A percentile compares a stretch with the other conserved stretches of the same genome.
These are phyloP conservation scores for Cutaneotrichosporon dermatis DNA, from an alignment of 1,284 basidiomycete species.

Conservation along the genomic window DNA sequence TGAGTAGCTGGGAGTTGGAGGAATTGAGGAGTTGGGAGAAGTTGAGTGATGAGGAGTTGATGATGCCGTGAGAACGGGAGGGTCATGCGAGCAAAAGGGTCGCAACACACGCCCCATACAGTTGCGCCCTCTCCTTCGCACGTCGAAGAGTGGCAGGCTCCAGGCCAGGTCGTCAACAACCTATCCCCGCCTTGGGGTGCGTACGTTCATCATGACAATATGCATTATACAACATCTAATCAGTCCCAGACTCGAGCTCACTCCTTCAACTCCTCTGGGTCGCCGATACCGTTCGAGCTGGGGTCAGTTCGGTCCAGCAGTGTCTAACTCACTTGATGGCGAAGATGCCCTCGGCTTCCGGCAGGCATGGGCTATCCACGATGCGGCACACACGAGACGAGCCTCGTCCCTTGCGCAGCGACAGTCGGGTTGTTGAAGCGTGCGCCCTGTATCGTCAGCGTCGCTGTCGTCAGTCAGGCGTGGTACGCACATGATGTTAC, in stretches of 20 bases:
- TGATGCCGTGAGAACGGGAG: no score
- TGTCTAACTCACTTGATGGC: slow-evolving; percentile 64
- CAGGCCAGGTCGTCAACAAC: no score
- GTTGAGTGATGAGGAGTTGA: no score
- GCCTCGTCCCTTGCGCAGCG: slow-evolving; percentile 88
- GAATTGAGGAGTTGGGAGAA: no score
- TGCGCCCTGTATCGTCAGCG: slow-evolving; percentile 58
- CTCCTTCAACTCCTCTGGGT: slow-evolving; percentile 76
- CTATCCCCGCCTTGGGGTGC: no score
- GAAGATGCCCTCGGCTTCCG: slow-evolving; percentile 94
- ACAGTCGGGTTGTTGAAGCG: slow-evolving; percentile 88
- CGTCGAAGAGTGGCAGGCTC: no score
- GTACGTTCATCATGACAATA: no score
- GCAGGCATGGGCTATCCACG: slow-evolving; percentile 95
- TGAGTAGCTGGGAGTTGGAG: no score
- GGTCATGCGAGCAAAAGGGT: no score
- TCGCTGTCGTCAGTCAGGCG: neutral
- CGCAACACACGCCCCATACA: no score
- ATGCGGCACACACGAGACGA: slow-evolving; percentile 94
- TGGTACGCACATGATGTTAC: slow-evolving; percentile 68
- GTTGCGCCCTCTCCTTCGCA: no score
- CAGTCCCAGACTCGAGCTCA: slow-evolving; percentile 16
- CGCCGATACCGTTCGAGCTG: slow-evolving; percentile 73
- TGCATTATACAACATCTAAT: no score
- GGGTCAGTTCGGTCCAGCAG: neutral